Evolutionary conservation across 495 filamentous ascomycete species (phyloP), one percentile per base, ranked within the genome.

Genomic region (Penicillium simplicissimum): DNA sequence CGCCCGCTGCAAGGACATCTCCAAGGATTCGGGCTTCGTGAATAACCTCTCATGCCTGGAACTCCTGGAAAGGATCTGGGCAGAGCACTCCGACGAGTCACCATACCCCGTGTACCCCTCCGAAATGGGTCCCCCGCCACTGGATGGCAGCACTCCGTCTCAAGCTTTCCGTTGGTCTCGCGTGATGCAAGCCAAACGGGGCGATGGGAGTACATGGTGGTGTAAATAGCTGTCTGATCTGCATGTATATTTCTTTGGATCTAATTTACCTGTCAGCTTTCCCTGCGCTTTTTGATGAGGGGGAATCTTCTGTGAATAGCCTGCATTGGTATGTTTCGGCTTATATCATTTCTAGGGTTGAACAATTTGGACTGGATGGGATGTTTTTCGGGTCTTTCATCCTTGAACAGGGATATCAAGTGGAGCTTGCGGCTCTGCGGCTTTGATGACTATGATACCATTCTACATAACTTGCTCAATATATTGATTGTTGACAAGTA

Each of bases 131-230:
- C 35, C 65, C 31, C 52, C 60, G 49, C 61, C 58, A 34, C 63
- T 64, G 61, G 54, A 67, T 59, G 66, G 59, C 33, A 58, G 61
- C 47, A 49, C 49, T 19, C 70, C 65, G 8, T 64, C 67, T 4
- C 79, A 82, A 59, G 84, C 83, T 17, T 93, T 95, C 75, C 84
- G 87, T 69, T 95, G 91, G 91, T 84, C 88, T 14, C 85, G 81
- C 65, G 88, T 84, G 56, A 93, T 95, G 79, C 86, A 89, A 49
- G 71, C 67, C 17, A 77, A 79, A 65, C 83, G 88, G 40, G 81
- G 84, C 4, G 90, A 91, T 55, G 90, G 90, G 92, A 96, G 78
- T 95, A 92, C 77, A 93, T 95, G 74, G 90, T 94, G 74, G 88
- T 93, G 65, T 96, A 62, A 62, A 33, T 47, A 47, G 21, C 31